Evolutionary conservation across 768 basidiomycete species (phyloP), one percentile per base, ranked within the genome.

Genomic region (Harrya chromipes): DNA sequence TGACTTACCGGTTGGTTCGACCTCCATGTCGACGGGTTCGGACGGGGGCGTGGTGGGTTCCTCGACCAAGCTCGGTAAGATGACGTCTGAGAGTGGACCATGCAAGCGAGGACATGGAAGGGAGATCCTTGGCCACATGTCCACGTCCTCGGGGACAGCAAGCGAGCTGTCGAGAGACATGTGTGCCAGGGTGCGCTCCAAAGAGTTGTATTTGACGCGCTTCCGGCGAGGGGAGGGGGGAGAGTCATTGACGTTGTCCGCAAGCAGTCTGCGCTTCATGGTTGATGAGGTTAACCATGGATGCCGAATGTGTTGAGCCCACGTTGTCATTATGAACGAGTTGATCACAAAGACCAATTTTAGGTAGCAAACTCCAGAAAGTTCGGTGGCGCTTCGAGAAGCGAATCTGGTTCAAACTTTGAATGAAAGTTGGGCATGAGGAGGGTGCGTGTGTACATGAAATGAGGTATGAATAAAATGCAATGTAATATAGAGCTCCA

Each of bases 11-110:
- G 85, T 79, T 55, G 78, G 82, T 60, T 85, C 86, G 5, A 80
- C 75, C 52, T 80, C 81, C 87, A 90, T 90, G 40, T 74, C 77
- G 23, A 72, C 75, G 3, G 82, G 71, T 47, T 88, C 85, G 17
- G 70, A 76, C 9, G 70, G 58, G 16, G 57, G 45, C 0, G 68
- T 66, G 3, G 54, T 49, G 17, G 68, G 65, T 45, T 80, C 78
- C 53, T 81, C 78, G 43, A 77, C 59, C 19, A 68, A 68, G 31
- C 61, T 66, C 6, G 74, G 74, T 6, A 64, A 46, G n/a, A 68
- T 33, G 7, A 68, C 52, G 1, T 54, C 13, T 21, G 35, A 43
- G 33, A 14, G 14, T 33, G 33, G 2, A 36, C 43, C 45, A 46
- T 56, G 52, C 31, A 49, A 37, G 24, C 9, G 16, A 40, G 50